Conservation (phyloP, 1,284 basidiomycete genomes). For the Macrocybe sp. region DNA sequence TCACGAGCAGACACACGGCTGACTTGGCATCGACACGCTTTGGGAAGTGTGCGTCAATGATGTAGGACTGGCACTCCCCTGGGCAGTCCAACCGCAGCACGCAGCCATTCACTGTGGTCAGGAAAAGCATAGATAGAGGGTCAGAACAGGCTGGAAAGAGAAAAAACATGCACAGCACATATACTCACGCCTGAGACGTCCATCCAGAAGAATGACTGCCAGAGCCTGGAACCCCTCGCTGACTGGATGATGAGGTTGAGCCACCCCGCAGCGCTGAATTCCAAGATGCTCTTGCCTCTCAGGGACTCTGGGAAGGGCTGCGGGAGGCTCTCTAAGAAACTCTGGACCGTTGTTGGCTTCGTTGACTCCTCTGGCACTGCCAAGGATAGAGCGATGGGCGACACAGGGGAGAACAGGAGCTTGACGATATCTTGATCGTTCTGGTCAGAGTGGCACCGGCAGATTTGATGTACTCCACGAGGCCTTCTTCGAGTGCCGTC, state of each 20-base stretch:
- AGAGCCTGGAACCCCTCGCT: slow-evolving; percentile 42
- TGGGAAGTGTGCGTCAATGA: slow-evolving; percentile 53
- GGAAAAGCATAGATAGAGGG: slow-evolving; percentile 5
- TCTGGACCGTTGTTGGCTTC: slow-evolving; percentile 37
- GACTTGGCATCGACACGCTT: slow-evolving; percentile 59
- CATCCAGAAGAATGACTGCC: slow-evolving; percentile 40
- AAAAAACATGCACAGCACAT: slow-evolving; percentile 1
- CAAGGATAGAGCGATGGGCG: not conserved
- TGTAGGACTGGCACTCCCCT: slow-evolving; percentile 43
- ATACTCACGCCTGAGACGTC: slow-evolving; percentile 35
- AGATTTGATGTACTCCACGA: slow-evolving; percentile 50
- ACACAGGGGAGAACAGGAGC: too few species aligned
- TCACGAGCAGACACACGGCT: slow-evolving; percentile 56
- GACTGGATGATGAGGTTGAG: slow-evolving; percentile 48
- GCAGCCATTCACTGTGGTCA: slow-evolving; percentile 49
- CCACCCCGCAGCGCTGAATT: slow-evolving; percentile 50
- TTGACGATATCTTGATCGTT: not conserved
- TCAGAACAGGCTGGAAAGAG: not conserved
- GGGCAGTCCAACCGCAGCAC: slow-evolving; percentile 52
- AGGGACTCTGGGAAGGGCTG: slow-evolving; percentile 51
- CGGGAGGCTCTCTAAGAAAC: slow-evolving; percentile 54
- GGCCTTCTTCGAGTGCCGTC: slow-evolving; percentile 42
- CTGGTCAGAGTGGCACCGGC: slow-evolving; percentile 31
- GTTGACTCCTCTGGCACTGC: not conserved
- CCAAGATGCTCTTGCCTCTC: slow-evolving; percentile 33